phyloP scores from a whole-genome alignment of 2,329 filamentous ascomycete species.

The Colletotrichum limetticola region DNA sequence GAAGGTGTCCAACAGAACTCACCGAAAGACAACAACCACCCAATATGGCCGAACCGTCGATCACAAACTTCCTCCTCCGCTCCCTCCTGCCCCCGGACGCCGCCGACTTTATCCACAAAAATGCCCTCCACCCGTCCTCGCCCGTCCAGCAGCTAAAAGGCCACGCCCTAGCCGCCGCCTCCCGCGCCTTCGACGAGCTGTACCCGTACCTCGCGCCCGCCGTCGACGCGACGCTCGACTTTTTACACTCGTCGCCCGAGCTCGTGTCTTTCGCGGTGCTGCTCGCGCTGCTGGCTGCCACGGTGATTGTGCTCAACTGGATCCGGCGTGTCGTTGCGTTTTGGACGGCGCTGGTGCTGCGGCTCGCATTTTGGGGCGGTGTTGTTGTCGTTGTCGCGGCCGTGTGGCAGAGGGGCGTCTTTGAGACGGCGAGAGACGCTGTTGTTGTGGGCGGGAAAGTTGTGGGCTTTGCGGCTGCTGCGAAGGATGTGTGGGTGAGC shows the following conservation, averaged over 20 bases:
- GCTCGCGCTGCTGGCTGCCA: conserved; percentile 65
- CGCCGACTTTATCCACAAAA: conserved; percentile 54
- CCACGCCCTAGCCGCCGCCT: conserved; percentile 44
- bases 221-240: conserved; percentile 49
- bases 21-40: not conserved
- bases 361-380: conserved; percentile 72
- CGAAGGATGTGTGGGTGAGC: conserved; percentile 64
- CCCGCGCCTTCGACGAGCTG: conserved; percentile 44
- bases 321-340: conserved; percentile 79
- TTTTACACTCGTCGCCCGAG: conserved; percentile 53
- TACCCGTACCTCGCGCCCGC: conserved; percentile 56
- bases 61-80: conserved; percentile 47
- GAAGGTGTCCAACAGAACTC: not conserved
- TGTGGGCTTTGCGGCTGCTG: conserved; percentile 57
- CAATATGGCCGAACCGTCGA: conserved; percentile 46
- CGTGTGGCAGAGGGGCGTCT: conserved; percentile 73
- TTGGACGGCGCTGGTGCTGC: conserved; percentile 76
- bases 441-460: conserved; percentile 54
- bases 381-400: conserved; percentile 65
- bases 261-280: conserved; percentile 57
- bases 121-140: conserved; percentile 59
- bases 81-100: conserved; percentile 57
- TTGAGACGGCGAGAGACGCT: conserved; percentile 71
- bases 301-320: conserved; percentile 76
- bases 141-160: conserved; percentile 54